Base-by-base conservation (phyloP, 805 yeast genomes). In the Kodamaea nitidulidarum region DNA sequence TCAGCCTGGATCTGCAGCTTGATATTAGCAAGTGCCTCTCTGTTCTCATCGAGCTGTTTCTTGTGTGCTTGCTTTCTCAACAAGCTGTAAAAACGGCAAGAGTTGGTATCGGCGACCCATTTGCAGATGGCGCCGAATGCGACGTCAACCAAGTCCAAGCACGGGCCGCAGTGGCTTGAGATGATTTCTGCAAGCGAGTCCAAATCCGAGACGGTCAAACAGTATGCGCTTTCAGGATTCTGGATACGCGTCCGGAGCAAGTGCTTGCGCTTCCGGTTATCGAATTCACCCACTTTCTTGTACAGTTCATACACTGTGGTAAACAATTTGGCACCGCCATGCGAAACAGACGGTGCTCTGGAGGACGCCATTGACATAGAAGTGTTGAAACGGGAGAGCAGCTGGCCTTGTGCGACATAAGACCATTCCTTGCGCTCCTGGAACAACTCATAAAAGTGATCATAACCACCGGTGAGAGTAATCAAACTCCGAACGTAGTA, bases 21-120 rank as follows among this genome's bases (percentile, higher is more conserved):
- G 1, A 44, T 45, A 4, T 29, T 36, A 6, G 32, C 11, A 5
- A 62, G 26, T 4, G 36, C 38, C 8, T 46, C 41, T n/a, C 50
- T 43, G n/a, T 42, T 31, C n/a, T 43, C 42, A 30, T 45, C 20
- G 29, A 54, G 63, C 11, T 40, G 36, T 12, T 37, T 36, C 9
- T 15, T 18, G 38, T 51, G 52, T 7, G 27, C 36, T 2, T 38
- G 32, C 14, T 36, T 29, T n/a, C 36, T 17, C 17, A 49, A 24
- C 5, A 55, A 16, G 4, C 52, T 14, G 39, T 52, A 56, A 9
- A 42, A 25, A 25, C 67, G 45, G 44, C 50, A 63, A 2, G 49
- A 46, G 41, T 63, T 62, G 2, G 67, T 62, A 28, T 52, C 53
- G 5, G 34, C 34, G 3, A 63, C 32, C 69, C 69, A 63, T 7